Conservation (phyloP, 23 red algal species). For the Cyanidioschyzon merolae region DNA sequence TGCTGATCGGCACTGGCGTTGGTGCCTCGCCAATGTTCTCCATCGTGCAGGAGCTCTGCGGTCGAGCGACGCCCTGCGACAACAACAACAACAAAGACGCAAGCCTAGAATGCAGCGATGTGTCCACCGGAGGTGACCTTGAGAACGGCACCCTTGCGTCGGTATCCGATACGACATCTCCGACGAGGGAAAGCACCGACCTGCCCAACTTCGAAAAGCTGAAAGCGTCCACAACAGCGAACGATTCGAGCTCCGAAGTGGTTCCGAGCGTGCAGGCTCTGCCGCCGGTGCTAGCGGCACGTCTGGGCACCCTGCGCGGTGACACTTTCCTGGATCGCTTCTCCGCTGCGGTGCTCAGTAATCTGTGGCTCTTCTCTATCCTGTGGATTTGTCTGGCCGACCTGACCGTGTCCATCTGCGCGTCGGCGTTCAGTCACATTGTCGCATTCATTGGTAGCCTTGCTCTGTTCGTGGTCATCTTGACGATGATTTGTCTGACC, state of each 20-base stretch:
- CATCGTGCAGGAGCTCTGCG: constrained; percentile 14
- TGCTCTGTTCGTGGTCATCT: not conserved
- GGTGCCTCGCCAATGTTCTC: constrained; percentile 3
- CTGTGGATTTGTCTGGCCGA: constrained; percentile 13
- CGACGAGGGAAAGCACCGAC: not conserved
- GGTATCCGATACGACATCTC: not conserved
- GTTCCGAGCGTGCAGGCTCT: not conserved
- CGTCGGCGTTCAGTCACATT: not conserved
- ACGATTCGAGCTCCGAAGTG: not conserved
- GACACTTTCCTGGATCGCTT: not conserved
- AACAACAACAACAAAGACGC: not conserved
- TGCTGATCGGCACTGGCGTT: constrained; percentile 8
- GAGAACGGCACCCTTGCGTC: not conserved
- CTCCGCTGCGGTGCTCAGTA: constrained; percentile 1
- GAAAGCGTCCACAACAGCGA: not conserved
- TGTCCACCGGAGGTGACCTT: not conserved
- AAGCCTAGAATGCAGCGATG: not conserved
- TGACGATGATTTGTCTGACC: not conserved
- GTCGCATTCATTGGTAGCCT: constrained; percentile 12
- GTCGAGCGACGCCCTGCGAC: not conserved
- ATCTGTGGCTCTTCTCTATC: constrained; percentile 14
- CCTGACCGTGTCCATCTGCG: constrained; percentile 1
- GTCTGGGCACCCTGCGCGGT: not conserved
- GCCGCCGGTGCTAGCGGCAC: not conserved
- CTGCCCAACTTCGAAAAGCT: not conserved